These are phyloP conservation scores for Hansenula lynferdii DNA, from an alignment of 1,139 yeast genomes.

Conservation along the genomic window DNA sequence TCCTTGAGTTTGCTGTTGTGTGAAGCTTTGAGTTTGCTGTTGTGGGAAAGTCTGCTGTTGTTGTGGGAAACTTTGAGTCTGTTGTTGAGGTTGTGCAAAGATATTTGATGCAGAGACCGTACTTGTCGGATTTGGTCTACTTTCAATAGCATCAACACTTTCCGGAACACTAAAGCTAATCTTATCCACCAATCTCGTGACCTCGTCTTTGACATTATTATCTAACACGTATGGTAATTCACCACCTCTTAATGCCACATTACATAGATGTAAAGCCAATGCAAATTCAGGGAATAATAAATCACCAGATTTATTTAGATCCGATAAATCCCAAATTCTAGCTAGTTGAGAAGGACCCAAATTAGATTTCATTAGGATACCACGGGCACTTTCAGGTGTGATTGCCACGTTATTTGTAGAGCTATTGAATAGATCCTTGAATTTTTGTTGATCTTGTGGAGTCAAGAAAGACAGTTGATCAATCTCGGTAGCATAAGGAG, in stretches of 20 bases:
- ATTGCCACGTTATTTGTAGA: conserved; percentile 77
- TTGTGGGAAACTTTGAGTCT: too few species aligned
- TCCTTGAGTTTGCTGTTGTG: conserved; percentile 2
- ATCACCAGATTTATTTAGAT: conserved; percentile 80
- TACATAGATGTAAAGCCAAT: conserved; percentile 84
- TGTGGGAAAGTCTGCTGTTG: conserved; percentile 18
- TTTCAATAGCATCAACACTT: conserved; percentile 23
- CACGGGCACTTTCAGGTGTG: conserved; percentile 73
- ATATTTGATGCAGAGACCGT: background rate
- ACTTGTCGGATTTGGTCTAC: background rate
- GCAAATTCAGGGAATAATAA: conserved; percentile 94
- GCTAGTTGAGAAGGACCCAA: conserved; percentile 73
- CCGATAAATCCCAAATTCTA: conserved; percentile 87
- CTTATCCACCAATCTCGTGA: conserved; percentile 80
- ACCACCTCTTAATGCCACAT: conserved; percentile 71
- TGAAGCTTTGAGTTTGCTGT: too few species aligned
- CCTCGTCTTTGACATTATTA: conserved; percentile 73
- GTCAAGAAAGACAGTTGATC: conserved; percentile 73
- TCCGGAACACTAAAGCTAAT: conserved; percentile 79
- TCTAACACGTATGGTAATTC: conserved; percentile 72
- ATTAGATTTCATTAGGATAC: conserved; percentile 76
- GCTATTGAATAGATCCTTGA: conserved; percentile 74
- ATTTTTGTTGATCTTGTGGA: conserved; percentile 79
- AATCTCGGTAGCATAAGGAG: conserved; percentile 1
- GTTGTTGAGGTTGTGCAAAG: background rate